These are phyloP conservation scores for Orbilia oligospora DNA, from an alignment of 2,329 filamentous ascomycete species.

Conservation along the genomic window DNA sequence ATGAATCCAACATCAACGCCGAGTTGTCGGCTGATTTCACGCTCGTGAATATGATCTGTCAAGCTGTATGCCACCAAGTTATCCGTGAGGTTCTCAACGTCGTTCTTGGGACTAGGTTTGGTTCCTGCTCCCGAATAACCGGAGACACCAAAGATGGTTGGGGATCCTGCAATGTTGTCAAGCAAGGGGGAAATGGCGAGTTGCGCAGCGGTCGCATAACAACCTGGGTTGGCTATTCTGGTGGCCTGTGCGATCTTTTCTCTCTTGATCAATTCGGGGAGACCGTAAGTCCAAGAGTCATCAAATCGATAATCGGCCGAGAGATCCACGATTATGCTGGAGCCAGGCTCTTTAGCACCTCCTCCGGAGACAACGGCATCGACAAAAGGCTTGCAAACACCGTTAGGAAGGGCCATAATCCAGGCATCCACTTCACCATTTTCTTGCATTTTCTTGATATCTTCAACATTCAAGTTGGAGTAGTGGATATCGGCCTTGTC, in stretches of 20 bases:
- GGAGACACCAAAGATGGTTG: conserved; percentile 89
- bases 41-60: conserved; percentile 95
- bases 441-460: conserved; percentile 86
- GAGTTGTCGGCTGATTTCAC: conserved; percentile 85
- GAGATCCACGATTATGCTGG: conserved; percentile 88
- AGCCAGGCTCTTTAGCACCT: conserved; percentile 67
- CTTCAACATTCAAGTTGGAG: conserved; percentile 88
- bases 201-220: conserved; percentile 94
- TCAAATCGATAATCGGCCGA: conserved; percentile 98
- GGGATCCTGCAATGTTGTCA: conserved; percentile 81
- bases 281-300: conserved; percentile 85
- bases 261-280: conserved; percentile 86
- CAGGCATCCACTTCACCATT: conserved; percentile 91
- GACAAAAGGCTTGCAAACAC: conserved; percentile 92
- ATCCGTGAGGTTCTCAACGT: conserved; percentile 83
- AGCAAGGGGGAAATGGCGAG: conserved; percentile 87
- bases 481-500: conserved; percentile 89
- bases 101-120: conserved; percentile 94
- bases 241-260: conserved; percentile 82
- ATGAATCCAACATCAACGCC: conserved; percentile 84
- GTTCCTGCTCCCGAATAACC: conserved; percentile 96
- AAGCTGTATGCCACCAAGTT: conserved; percentile 93
- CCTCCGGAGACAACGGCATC: conserved; percentile 82
- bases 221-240: conserved; percentile 92
- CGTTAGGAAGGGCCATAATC: conserved; percentile 97